Evolutionary conservation across 1,284 basidiomycete species (phyloP).

Genomic region (Fomes fomentarius): DNA sequence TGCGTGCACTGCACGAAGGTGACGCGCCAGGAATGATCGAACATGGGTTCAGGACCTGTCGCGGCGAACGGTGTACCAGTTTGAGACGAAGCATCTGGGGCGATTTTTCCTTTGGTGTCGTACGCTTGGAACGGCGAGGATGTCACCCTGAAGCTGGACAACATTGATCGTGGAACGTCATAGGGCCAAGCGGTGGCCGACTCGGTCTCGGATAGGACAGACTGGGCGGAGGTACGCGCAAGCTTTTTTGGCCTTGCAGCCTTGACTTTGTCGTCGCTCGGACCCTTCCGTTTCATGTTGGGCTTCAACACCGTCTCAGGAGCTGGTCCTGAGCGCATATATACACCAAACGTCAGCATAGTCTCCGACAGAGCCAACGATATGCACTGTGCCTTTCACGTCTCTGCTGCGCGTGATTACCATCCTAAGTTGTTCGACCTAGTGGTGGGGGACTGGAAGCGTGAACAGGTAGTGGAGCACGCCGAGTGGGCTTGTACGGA

Average conservation of each 20-base stretch:
- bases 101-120: background rate
- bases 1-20: conserved; percentile 3
- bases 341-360: no score
- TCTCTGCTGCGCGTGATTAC: no score
- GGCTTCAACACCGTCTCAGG: conserved; percentile 4
- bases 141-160: conserved; percentile 13
- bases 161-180: conserved; percentile 20
- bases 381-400: no score
- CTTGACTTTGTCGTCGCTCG: background rate
- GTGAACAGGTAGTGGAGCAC: no score
- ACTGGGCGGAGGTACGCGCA: background rate
- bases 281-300: conserved; percentile 11
- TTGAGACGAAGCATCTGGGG: background rate
- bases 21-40: conserved; percentile 19
- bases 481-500: no score
- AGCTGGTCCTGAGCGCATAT: conserved; percentile 13
- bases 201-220: background rate
- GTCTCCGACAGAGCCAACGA: background rate
- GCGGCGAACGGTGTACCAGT: background rate
- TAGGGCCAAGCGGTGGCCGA: background rate
- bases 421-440: no score
- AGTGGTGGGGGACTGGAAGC: no score
- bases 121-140: conserved; percentile 3
- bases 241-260: conserved; percentile 6
- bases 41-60: conserved; percentile 19